Percentiles rank a stretch among this genome's conserved stretches.
Conservation (phyloP, 495 filamentous ascomycete species). For the Xylaria grammica region DNA sequence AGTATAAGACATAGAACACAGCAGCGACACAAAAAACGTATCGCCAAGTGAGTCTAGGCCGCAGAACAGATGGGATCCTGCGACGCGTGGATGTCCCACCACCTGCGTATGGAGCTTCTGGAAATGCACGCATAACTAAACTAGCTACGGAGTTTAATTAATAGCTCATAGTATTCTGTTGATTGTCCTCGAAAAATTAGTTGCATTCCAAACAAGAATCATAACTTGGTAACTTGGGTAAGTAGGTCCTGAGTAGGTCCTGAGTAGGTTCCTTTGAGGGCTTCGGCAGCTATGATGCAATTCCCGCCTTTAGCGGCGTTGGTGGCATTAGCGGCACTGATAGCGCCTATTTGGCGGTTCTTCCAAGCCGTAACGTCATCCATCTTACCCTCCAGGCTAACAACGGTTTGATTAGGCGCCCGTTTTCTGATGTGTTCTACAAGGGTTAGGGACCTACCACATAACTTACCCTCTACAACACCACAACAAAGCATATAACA, state of each 20-base stretch:
- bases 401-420: too few species aligned
- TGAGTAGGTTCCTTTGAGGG: not conserved
- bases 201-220: not conserved
- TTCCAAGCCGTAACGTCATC: too few species aligned
- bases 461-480: too few species aligned
- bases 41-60: constrained; percentile 34
- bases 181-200: not conserved
- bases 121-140: constrained; percentile 11
- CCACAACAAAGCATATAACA: too few species aligned
- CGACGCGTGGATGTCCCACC: not conserved
- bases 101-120: constrained; percentile 17
- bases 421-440: too few species aligned
- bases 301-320: not conserved
- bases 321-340: not conserved
- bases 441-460: too few species aligned
- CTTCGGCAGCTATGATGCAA: constrained; percentile 9
- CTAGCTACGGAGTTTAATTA: not conserved
- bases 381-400: too few species aligned
- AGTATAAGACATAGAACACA: constrained; percentile 43
- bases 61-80: constrained; percentile 13
- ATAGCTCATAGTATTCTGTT: not conserved
- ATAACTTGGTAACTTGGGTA: too few species aligned
- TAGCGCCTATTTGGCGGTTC: too few species aligned
- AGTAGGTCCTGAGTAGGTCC: too few species aligned
- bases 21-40: constrained; percentile 30